phyloP scores from a whole-genome alignment of 179 eudicot species.

The Heliamphora pulchella region DNA sequence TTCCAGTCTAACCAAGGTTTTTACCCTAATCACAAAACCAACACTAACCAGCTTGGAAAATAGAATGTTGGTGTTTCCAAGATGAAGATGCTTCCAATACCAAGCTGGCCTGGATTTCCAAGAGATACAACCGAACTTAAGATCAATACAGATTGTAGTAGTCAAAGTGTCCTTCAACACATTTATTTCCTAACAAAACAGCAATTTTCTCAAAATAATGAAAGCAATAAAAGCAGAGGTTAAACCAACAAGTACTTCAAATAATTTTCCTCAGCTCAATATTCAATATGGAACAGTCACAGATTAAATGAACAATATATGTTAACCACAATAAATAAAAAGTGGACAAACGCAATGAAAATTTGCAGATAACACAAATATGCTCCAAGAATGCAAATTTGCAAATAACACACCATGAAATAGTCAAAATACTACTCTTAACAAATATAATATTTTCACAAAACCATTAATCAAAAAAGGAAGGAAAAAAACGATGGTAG shows the following conservation, averaged over 20 bases:
- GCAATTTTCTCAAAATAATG: background rate
- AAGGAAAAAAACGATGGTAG: background rate
- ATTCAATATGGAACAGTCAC: background rate
- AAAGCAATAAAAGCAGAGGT: background rate
- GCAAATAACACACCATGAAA: background rate
- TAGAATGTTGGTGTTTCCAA: background rate
- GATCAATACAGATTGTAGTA: background rate
- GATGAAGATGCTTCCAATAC: background rate
- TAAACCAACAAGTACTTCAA: background rate
- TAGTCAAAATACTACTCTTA: background rate
- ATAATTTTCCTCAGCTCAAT: background rate
- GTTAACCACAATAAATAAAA: background rate
- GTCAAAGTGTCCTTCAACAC: background rate
- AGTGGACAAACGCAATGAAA: too few relatives aligned
- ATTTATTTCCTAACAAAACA: background rate
- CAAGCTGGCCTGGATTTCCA: too few relatives aligned
- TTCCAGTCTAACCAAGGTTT: background rate
- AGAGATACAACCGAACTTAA: background rate
- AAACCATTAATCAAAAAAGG: background rate
- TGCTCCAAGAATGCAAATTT: background rate
- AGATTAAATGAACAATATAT: background rate
- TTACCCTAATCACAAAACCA: background rate
- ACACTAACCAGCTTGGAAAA: conserved; percentile 1
- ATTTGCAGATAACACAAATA: background rate
- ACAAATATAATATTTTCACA: background rate